phyloP scores from a whole-genome alignment of 169 alveolate species.

The Cryptosporidium ubiquitum region DNA sequence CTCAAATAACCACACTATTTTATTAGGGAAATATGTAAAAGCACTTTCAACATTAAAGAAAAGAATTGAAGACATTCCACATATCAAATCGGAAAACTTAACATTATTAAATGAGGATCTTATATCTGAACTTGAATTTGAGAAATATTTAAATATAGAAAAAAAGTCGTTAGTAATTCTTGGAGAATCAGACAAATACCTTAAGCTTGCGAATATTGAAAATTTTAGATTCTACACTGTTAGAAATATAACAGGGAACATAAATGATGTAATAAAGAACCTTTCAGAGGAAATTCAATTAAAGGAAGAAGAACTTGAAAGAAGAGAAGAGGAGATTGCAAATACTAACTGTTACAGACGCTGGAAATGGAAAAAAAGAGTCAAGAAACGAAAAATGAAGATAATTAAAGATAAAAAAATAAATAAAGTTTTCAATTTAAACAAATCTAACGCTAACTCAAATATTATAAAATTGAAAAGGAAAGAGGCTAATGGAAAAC shows the following conservation, averaged over 20 bases:
- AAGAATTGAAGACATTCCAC: constrained; percentile 25
- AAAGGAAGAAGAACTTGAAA: constrained; percentile 25
- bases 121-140: constrained; percentile 10
- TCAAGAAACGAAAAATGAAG: constrained; percentile 41
- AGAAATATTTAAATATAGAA: not conserved
- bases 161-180: constrained; percentile 27
- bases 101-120: not conserved
- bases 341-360: constrained; percentile 68
- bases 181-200: constrained; percentile 28
- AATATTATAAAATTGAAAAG: constrained; percentile 9
- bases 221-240: constrained; percentile 44
- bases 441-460: not conserved
- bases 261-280: not conserved
- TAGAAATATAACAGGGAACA: constrained; percentile 38
- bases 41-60: constrained; percentile 27
- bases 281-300: constrained; percentile 33
- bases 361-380: constrained; percentile 58
- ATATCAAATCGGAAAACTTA: not conserved
- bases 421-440: not conserved
- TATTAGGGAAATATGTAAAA: constrained; percentile 23
- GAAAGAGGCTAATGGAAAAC: constrained; percentile 45
- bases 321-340: constrained; percentile 40
- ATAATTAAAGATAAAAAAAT: constrained; percentile 16
- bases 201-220: constrained; percentile 51
- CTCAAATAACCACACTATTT: constrained; percentile 29